These are phyloP conservation scores for Lasiodiplodia citricola DNA, from an alignment of 2,329 filamentous ascomycete species.

Conservation along the genomic window DNA sequence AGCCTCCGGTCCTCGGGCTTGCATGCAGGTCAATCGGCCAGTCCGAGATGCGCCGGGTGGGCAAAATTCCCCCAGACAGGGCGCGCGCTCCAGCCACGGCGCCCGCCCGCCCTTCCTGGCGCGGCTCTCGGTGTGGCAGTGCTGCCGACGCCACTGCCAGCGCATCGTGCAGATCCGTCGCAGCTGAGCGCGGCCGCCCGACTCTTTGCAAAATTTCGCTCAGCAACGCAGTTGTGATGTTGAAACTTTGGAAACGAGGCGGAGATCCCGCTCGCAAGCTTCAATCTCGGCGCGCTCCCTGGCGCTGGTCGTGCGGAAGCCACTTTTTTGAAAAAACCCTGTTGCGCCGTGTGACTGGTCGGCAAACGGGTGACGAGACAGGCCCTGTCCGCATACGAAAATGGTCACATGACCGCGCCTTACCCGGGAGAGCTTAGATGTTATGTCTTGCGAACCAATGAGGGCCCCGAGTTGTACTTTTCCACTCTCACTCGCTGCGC, in stretches of 20 bases:
- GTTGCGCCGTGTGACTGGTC: constrained; percentile 20
- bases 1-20: constrained; percentile 17
- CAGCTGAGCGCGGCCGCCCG: background rate
- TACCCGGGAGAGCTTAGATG: background rate
- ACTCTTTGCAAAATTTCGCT: background rate
- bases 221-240: background rate
- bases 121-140: constrained; percentile 15
- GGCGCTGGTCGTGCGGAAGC: constrained; percentile 22
- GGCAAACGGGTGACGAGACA: constrained; percentile 20
- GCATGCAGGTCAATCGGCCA: constrained; percentile 21
- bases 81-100: constrained; percentile 7
- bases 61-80: constrained; percentile 12
- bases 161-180: constrained; percentile 15
- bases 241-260: constrained; percentile 23
- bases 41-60: constrained; percentile 15
- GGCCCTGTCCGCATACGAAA: background rate
- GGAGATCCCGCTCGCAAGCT: constrained; percentile 24
- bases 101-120: background rate
- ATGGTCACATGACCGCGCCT: background rate
- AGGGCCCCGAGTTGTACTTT: background rate
- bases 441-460: background rate
- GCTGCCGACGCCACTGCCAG: constrained; percentile 11
- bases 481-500: constrained; percentile 20
- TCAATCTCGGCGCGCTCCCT: constrained; percentile 7
- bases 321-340: constrained; percentile 9